Evolutionary conservation across 306 rosid species (phyloP).

Genomic region (Dryas octopetala): DNA sequence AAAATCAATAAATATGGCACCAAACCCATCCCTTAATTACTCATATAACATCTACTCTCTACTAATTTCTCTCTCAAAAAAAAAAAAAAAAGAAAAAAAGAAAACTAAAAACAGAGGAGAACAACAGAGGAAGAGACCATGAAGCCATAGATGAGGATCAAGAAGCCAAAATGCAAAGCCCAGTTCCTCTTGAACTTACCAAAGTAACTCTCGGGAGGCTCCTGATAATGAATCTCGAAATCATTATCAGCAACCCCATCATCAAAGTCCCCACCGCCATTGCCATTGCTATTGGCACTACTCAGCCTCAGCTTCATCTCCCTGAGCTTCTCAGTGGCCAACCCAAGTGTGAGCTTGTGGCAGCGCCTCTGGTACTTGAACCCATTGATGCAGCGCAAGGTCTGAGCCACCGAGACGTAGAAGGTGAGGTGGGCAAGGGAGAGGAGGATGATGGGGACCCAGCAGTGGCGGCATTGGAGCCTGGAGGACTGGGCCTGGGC

Average conservation of each 20-base stretch:
- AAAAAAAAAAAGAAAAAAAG: neutral
- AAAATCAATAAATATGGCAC: no score
- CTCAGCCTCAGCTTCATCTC: constrained; percentile 53
- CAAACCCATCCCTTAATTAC: no score
- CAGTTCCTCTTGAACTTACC: constrained; percentile 93
- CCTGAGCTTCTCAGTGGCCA: constrained; percentile 77
- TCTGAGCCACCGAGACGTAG: constrained; percentile 87
- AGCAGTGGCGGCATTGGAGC: constrained; percentile 86
- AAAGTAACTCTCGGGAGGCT: constrained; percentile 81
- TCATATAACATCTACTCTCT: no score
- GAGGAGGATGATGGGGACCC: constrained; percentile 88
- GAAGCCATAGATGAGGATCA: constrained; percentile 63
- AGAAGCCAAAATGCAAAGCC: constrained; percentile 90
- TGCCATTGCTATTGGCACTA: neutral
- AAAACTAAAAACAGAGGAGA: constrained; percentile 65
- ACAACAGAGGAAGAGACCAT: constrained; percentile 86
- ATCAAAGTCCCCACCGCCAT: constrained; percentile 31
- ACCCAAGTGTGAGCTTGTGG: constrained; percentile 86
- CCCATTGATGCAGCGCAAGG: constrained; percentile 79
- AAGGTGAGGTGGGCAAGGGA: constrained; percentile 80
- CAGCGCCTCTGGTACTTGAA: constrained; percentile 95
- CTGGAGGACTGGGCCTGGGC: constrained; percentile 47
- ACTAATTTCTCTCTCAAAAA: no score
- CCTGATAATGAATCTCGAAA: constrained; percentile 86
- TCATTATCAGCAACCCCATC: constrained; percentile 53